Evolutionary conservation across 2,329 filamentous ascomycete species (phyloP).

Genomic region (Thielaviopsis populi): DNA sequence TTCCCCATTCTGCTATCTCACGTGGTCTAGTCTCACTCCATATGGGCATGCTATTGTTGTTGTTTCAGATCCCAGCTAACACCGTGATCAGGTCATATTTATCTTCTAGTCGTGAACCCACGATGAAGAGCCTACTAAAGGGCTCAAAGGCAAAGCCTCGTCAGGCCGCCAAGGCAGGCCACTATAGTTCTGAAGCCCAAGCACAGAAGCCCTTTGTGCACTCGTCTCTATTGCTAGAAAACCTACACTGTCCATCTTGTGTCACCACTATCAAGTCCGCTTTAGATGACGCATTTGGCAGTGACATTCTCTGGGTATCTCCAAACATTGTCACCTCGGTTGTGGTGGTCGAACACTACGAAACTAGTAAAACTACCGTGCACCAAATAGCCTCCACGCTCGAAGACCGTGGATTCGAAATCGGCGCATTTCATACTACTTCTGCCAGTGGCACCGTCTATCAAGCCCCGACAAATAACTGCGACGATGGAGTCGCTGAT

Average conservation of each 20-base stretch:
- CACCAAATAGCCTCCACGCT: constrained; percentile 34
- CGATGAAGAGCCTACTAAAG: neutral
- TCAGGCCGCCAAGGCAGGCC: neutral
- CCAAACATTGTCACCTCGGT: constrained; percentile 58
- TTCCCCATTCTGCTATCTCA: neutral
- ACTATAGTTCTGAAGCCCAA: neutral
- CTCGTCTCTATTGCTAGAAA: constrained; percentile 42
- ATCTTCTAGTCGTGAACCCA: neutral
- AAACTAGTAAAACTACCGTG: constrained; percentile 28
- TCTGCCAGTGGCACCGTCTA: constrained; percentile 21
- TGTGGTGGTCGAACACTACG: constrained; percentile 43
- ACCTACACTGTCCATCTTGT: constrained; percentile 67
- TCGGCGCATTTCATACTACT: constrained; percentile 26
- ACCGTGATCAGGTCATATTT: neutral
- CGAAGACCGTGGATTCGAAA: constrained; percentile 43
- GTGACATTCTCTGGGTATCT: constrained; percentile 43
- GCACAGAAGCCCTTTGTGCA: constrained; percentile 8
- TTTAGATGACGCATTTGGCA: constrained; percentile 33
- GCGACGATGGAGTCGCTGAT: neutral
- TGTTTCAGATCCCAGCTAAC: neutral
- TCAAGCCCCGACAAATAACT: constrained; percentile 17
- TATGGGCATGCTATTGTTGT: neutral
- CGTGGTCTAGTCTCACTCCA: no score
- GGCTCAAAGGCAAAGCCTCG: neutral
- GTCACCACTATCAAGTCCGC: constrained; percentile 49